Evolutionary conservation across 2,329 filamentous ascomycete species (phyloP), one percentile per base, ranked within the genome.

Genomic region (Bertia moriformis): DNA sequence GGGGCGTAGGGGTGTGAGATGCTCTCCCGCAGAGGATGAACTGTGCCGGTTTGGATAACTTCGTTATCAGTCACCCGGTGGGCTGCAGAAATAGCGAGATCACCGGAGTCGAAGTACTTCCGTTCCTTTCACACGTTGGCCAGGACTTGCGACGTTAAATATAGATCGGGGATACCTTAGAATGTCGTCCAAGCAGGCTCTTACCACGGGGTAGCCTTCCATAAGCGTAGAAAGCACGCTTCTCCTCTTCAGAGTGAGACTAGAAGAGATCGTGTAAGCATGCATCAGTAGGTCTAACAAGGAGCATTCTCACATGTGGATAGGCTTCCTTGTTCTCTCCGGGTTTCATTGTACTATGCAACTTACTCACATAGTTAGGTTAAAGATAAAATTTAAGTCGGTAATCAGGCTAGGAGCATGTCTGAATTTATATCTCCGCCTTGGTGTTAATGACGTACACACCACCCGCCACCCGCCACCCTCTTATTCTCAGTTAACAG

Each of bases 81-180:
- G 38, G 48, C 43, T 14, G 48, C 41, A 17, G 49, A 49, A 43
- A 53, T 45, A 40, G 51, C 50, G 19, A 46, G 49, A 42, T 54
- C 51, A 27, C 50, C 49, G 5, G 51, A 53, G 43, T 54, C 51
- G 39, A 52, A 54, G 42, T 53, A 53, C 7, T 35, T 49, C 30
- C 48, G 48, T 39, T 52, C 39, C 51, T 54, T 37, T 18, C 10
- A 14, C 22, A 40, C 19, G 15, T 47, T 37, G 44, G 38, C 42
- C 39, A 29, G 24, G 24, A 29, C 24, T 29, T 29, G 24, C n/a
- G 7, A n/a, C 10, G 7, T n/a, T 29, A 29, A 29, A 10, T 29
- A n/a, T n/a, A n/a, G n/a, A n/a, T 29, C 24, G 24, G 24, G 10
- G n/a, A 29, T 29, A 29, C 24, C 24, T 29, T 29, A n/a, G 24